These are phyloP conservation scores for bread wheat (Triticum aestivum) DNA, from an alignment of 176 grass and related monocot genomes.

Conservation along the genomic window IWGSC_CS_RefSeq_v2.1 NC_057795.1:536021877-536022376, in stretches of 20 bases:
- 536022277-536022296: conserved; percentile 8
- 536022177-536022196: too few species aligned
- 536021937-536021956: not conserved
- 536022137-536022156: too few species aligned
- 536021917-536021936: not conserved
- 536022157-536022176: too few species aligned
- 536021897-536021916: too few species aligned
- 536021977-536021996: conserved; percentile 8
- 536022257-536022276: not conserved
- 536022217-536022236: not conserved
- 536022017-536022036: conserved; percentile 25
- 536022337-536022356: not conserved
- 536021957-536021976: not conserved
- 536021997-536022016: conserved; percentile 31
- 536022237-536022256: not conserved
- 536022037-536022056: not conserved
- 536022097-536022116: too few species aligned
- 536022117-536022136: too few species aligned
- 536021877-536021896: too few species aligned
- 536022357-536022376: not conserved
- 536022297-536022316: not conserved
- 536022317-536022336: not conserved
- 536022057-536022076: too few species aligned
- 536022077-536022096: too few species aligned
- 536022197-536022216: too few species aligned